Conservation (phyloP, 176 grass and related monocot genomes). For the Oryza punctata region DNA sequence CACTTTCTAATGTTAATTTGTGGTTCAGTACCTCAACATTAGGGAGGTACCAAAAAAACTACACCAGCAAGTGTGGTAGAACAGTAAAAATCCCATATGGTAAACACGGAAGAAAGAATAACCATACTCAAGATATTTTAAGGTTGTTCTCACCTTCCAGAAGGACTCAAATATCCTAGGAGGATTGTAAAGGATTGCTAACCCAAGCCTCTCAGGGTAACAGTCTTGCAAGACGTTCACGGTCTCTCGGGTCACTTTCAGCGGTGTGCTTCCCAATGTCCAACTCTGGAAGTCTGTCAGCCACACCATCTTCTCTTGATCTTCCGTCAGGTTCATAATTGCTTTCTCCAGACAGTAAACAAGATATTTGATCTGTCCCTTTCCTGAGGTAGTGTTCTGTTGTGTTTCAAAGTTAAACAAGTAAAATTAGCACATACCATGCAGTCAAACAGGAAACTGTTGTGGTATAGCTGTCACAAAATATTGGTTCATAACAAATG, state of each 20-base stretch:
- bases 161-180: constrained; percentile 86
- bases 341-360: constrained; percentile 86
- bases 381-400: constrained; percentile 67
- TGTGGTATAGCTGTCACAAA: background rate
- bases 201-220: constrained; percentile 78
- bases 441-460: background rate
- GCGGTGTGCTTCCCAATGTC: constrained; percentile 63
- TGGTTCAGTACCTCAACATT: background rate
- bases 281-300: constrained; percentile 75
- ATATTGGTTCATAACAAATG: background rate
- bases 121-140: constrained; percentile 26
- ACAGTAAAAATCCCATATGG: background rate
- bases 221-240: constrained; percentile 72
- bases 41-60: background rate
- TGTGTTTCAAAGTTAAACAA: constrained; percentile 3
- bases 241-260: constrained; percentile 71
- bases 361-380: constrained; percentile 77
- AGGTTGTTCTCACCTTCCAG: constrained; percentile 58
- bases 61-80: background rate
- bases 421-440: background rate
- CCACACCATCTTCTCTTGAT: constrained; percentile 88
- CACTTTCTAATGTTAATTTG: background rate
- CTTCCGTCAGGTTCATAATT: constrained; percentile 53
- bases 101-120: constrained; percentile 10
- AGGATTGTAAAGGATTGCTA: constrained; percentile 82